Conservation (phyloP, 1,139 yeast species). For the Blastobotrys petasosporus region DNA sequence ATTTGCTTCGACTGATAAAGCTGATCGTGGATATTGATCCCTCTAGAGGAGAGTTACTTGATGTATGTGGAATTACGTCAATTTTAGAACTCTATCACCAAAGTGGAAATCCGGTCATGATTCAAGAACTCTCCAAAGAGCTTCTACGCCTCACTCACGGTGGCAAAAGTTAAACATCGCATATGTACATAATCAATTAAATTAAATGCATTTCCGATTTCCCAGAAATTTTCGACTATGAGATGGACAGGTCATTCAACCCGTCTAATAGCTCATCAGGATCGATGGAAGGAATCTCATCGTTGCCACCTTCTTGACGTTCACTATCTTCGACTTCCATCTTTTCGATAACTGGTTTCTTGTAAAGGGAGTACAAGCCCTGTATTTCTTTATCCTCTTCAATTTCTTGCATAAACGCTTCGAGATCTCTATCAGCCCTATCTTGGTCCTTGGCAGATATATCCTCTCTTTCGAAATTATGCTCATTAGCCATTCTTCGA, state of each 20-base stretch:
- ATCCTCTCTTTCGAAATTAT: conserved; percentile 60
- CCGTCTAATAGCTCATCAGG: conserved; percentile 49
- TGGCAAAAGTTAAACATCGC: no score
- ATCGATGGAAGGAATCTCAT: conserved; percentile 40
- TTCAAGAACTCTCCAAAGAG: conserved; percentile 20
- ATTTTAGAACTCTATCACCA: conserved; percentile 8
- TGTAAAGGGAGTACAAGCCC: conserved; percentile 82
- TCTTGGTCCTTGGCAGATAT: conserved; percentile 85
- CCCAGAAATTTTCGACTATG: conserved; percentile 35
- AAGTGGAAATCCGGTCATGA: conserved; percentile 17
- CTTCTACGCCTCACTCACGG: conserved; percentile 2
- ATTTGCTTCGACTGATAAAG: conserved; percentile 11
- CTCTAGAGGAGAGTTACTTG: conserved; percentile 10
- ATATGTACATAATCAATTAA: no score
- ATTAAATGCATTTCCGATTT: no score
- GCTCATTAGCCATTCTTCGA: conserved; percentile 97
- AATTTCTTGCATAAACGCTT: conserved; percentile 89
- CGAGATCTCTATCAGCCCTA: conserved; percentile 92
- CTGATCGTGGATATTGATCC: conserved; percentile 10
- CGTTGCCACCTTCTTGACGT: conserved; percentile 31
- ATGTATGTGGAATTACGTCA: conserved; percentile 12
- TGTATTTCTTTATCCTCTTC: conserved; percentile 96
- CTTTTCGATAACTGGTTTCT: conserved; percentile 28
- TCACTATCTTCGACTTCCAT: no score
- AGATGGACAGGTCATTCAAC: conserved; percentile 84